Evolutionary conservation across 2,329 filamentous ascomycete genomes (phyloP).

Genomic region (Lomentospora prolificans): DNA sequence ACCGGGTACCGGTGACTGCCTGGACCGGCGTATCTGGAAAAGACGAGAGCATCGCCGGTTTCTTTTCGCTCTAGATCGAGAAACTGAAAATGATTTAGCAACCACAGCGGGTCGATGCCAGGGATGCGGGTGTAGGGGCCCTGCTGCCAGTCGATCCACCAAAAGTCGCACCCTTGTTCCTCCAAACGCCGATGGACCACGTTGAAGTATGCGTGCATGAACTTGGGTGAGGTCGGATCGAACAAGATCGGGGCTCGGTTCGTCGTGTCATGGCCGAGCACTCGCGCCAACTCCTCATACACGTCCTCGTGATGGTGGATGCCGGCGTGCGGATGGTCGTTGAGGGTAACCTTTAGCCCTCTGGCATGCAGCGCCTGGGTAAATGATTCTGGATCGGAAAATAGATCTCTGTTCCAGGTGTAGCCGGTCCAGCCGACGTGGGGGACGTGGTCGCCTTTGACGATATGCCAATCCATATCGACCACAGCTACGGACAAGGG

Average conservation of each 20-base stretch:
- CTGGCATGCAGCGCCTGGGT: slow-evolving; percentile 38
- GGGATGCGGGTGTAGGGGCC: slow-evolving; percentile 42
- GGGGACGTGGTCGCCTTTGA: slow-evolving; percentile 33
- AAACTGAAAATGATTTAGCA: slow-evolving; percentile 56
- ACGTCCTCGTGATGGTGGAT: slow-evolving; percentile 45
- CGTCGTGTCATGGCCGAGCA: slow-evolving; percentile 38
- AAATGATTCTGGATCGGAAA: slow-evolving; percentile 46
- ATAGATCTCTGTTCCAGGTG: slow-evolving; percentile 47
- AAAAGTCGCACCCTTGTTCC: slow-evolving; percentile 48
- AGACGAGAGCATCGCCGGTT: slow-evolving; percentile 34
- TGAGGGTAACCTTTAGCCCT: slow-evolving; percentile 44
- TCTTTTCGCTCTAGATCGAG: slow-evolving; percentile 35
- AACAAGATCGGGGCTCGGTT: slow-evolving; percentile 43
- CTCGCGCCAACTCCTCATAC: slow-evolving; percentile 44
- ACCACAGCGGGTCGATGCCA: slow-evolving; percentile 53
- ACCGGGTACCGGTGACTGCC: slow-evolving; percentile 55
- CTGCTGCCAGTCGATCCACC: slow-evolving; percentile 63
- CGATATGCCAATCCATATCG: slow-evolving; percentile 59
- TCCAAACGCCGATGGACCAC: slow-evolving; percentile 47
- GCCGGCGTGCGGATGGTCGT: slow-evolving; percentile 53
- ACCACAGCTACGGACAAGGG: slow-evolving; percentile 51
- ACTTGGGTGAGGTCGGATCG: slow-evolving; percentile 41
- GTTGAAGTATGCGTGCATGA: slow-evolving; percentile 48
- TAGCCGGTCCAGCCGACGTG: slow-evolving; percentile 51
- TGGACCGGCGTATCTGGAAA: slow-evolving; percentile 52